These are phyloP conservation scores for Nelumbo lutea DNA, from an alignment of 164 flowering plant genomes.

Conservation along the genomic window DNA sequence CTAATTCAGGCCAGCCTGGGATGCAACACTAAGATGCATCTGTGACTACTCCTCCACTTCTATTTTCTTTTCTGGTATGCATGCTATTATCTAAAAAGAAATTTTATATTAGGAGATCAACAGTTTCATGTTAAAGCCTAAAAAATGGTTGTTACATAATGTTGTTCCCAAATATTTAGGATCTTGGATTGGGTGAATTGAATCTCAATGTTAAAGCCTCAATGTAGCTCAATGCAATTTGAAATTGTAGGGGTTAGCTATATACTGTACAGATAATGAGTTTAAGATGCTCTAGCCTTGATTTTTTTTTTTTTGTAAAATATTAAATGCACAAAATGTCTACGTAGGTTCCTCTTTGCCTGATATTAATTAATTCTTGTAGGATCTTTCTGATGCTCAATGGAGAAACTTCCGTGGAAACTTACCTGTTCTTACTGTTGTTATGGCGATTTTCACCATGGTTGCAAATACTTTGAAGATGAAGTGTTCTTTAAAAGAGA, in stretches of 20 bases:
- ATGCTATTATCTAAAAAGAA: no score
- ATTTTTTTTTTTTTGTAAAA: neutral
- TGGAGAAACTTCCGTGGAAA: slow-evolving; percentile 95
- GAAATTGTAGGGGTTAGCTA: neutral
- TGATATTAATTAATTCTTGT: neutral
- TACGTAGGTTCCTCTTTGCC: neutral
- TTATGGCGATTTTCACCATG: slow-evolving; percentile 57
- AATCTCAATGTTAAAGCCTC: no score
- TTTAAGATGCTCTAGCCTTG: neutral
- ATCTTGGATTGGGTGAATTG: no score
- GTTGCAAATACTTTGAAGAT: slow-evolving; percentile 45
- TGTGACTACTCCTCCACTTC: no score
- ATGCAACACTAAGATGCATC: no score
- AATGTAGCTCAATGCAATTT: neutral
- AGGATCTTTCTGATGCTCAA: slow-evolving; percentile 94
- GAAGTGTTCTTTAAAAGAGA: slow-evolving; percentile 42
- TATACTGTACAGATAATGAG: neutral
- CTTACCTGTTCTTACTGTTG: slow-evolving; percentile 60
- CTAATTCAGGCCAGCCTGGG: no score
- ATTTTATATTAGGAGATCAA: no score
- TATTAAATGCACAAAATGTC: neutral
- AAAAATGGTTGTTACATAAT: no score
- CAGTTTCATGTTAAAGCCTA: no score
- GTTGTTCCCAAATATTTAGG: no score
- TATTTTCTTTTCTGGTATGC: no score